Evolutionary conservation across 306 rosid genomes (phyloP).

Genomic region (Aeschynomene evenia): DNA sequence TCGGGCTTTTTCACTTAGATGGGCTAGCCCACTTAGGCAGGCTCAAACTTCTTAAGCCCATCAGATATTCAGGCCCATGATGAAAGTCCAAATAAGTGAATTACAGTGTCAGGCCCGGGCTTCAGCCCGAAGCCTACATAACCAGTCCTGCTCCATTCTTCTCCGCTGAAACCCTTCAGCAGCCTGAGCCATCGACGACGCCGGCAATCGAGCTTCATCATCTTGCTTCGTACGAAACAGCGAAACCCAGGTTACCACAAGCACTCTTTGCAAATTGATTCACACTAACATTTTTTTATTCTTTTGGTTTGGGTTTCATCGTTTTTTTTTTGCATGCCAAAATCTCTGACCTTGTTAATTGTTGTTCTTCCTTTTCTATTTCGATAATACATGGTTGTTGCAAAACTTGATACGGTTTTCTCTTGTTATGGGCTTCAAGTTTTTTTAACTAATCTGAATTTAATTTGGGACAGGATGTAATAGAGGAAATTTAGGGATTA

Average conservation of each 20-base stretch:
- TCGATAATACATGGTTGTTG: not conserved
- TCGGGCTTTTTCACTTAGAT: not conserved
- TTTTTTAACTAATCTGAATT: slow-evolving; percentile 9
- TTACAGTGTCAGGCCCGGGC: slow-evolving; percentile 30
- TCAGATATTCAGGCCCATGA: not conserved
- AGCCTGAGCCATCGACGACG: slow-evolving; percentile 7
- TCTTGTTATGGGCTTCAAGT: not conserved
- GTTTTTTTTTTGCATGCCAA: slow-evolving; percentile 20
- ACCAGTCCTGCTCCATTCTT: not conserved
- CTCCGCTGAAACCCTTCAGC: not conserved
- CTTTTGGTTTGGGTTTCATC: not conserved
- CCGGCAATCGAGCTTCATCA: not conserved
- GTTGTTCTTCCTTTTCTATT: not conserved
- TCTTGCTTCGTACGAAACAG: slow-evolving; percentile 47
- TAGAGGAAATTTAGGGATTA: slow-evolving; percentile 44
- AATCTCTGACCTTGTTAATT: not conserved
- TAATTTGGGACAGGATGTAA: slow-evolving; percentile 35
- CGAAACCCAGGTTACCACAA: slow-evolving; percentile 51
- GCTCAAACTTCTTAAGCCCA: not conserved
- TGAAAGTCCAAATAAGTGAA: not conserved
- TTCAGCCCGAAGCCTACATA: slow-evolving; percentile 31
- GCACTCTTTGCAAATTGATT: not conserved
- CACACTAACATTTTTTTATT: not conserved
- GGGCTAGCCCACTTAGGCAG: not conserved
- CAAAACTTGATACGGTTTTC: not conserved